A percentile compares a stretch with the other conserved stretches of the same genome.
Evolutionary conservation across 2,329 filamentous ascomycete species (phyloP).

Genomic region (Paramyrothecium roridum): DNA sequence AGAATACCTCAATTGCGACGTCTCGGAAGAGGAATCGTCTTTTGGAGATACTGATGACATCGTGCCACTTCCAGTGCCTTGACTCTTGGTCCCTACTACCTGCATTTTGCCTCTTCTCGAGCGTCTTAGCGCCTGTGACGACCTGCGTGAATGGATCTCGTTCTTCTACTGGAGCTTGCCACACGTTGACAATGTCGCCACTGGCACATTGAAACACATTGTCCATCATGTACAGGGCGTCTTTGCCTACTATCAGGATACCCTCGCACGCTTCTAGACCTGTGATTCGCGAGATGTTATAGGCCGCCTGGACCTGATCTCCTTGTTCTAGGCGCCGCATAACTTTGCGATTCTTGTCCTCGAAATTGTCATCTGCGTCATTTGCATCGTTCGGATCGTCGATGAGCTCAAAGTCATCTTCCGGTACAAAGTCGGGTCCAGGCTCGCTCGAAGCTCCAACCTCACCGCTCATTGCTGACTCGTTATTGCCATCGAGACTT

Average conservation of each 20-base stretch:
- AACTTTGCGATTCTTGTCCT: constrained; percentile 97
- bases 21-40: constrained; percentile 92
- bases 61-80: constrained; percentile 88
- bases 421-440: constrained; percentile 38
- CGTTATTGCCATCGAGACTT: constrained; percentile 14
- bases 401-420: constrained; percentile 94
- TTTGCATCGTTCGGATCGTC: constrained; percentile 86
- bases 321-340: constrained; percentile 90
- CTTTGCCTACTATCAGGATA: constrained; percentile 87
- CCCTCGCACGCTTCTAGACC: constrained; percentile 93
- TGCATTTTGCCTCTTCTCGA: constrained; percentile 58
- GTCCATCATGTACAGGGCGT: constrained; percentile 90
- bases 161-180: constrained; percentile 88
- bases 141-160: constrained; percentile 94
- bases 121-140: constrained; percentile 65
- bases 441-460: constrained; percentile 11
- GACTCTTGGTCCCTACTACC: constrained; percentile 69
- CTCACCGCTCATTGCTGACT: constrained; percentile 1
- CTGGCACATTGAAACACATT: constrained; percentile 94
- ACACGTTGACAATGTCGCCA: constrained; percentile 94
- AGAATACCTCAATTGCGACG: constrained; percentile 95
- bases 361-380: constrained; percentile 72
- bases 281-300: constrained; percentile 92
- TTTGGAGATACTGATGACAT: constrained; percentile 94
- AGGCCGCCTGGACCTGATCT: constrained; percentile 89